Evolutionary conservation across 192 early-diverging fungal species (phyloP), one percentile per base, ranked within the genome.

Genomic region (Rhizoclosmatium sp.): DNA sequence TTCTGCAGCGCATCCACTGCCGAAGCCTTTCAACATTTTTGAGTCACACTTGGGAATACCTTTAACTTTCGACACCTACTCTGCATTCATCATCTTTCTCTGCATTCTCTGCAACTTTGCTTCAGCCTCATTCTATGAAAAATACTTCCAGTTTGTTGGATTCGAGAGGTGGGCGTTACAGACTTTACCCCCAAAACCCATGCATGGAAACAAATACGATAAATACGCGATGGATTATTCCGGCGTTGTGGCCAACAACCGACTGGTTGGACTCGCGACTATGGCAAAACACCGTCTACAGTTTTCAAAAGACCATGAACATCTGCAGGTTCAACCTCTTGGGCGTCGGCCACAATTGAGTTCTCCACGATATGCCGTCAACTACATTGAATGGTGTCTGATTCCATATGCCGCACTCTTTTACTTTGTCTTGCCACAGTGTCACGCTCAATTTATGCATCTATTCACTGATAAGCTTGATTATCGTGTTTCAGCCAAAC

Each of bases 401-500:
- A 84, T 85, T 59, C 86, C 86, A 0, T 72, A 87, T 41, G 71
- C 84, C 12, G 85, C 85, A 51, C 76, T 87, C 48, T 65, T 86
- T 45, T 89, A 86, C 67, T 82, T 81, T 75, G 78, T 85, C 47
- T 12, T 82, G 4, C 88, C 88, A 39, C 86, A 86, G 72, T 82
- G 88, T 60, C 78, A 87, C 71, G 88, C 88, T 5, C 88, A 89
- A 65, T 40, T 89, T 10, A 47, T 76, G 21, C 88, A 89, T 67
- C 64, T 89, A 23, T 83, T 85, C 65, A 87, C 88, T 12, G 85
- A 89, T 65, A 66, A 75, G 40, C 74, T 89, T 40, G 88, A 87
- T 54, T 89, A 89, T 84, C 84, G 85, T 75, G 88, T 89, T 47
- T 87, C 88, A 46, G 85, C 80, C 16, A 89, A 89, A 75, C 88